Evolutionary conservation across 768 basidiomycete species (phyloP), one percentile per base, ranked within the genome.

Genomic region (Strobilomyces dryophilus): DNA sequence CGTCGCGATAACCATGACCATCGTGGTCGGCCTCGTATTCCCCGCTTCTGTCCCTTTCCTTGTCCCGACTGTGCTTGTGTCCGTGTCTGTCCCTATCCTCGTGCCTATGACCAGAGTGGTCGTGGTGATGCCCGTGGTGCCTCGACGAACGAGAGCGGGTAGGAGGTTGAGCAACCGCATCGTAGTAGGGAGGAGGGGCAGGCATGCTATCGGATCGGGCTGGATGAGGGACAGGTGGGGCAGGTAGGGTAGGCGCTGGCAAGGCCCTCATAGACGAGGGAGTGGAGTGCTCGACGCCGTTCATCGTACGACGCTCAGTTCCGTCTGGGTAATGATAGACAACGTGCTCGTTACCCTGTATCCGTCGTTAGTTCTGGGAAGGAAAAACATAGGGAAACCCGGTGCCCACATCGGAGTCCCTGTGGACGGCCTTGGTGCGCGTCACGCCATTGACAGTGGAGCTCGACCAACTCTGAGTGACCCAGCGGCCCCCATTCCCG

Each of bases 281-380:
- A 4, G 57, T 31, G 4, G 67, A 49, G 47, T 77, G 78, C 11
- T 79, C 76, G 29, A 86, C 66, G 11, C 89, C 89, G 52, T 92
- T 89, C 60, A 92, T 73, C 15, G 80, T 84, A 61, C 77, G 76
- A 3, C 81, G 71, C 62, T 87, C 76, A 40, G 79, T 79, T 9
- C 89, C 89, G 50, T 90, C 85, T 6, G 83, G 79, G 51, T 78
- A 79, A 8, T 75, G 82, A 47, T 82, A 80, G 12, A 78, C 83
- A 44, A 86, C 72, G 65, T 89, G 85, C 60, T 88, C 85, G 58
- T 88, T 88, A 3, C 89, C 89, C 88, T 91, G 55, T 3, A 42
- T 45, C 51, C 46, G 45, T 60, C 32, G 39, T 49, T 49, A 51
- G 48, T 32, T 32, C 40, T 49, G 21, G 21, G 12, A n/a, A 9